Evolutionary conservation across 1,284 basidiomycete species (phyloP).

Genomic region (Pseudozyma flocculosa): DNA sequence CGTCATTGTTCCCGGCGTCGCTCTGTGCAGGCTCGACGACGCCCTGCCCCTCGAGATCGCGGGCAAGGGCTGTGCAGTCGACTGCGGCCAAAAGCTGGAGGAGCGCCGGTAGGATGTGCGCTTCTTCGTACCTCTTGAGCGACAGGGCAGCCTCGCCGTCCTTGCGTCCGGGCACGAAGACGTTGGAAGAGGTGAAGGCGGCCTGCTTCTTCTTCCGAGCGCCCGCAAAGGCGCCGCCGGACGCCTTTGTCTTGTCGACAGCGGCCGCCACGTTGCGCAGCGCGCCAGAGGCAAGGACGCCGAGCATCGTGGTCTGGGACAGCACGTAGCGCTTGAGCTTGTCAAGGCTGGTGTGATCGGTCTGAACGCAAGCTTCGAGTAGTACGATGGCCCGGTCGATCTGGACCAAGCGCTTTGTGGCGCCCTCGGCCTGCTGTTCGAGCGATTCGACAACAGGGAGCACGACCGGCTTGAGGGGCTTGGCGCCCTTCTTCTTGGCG

Average conservation of each 20-base stretch:
- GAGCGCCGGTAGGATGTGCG: conserved; percentile 15
- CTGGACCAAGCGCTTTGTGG: conserved; percentile 15
- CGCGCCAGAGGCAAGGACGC: conserved; percentile 24
- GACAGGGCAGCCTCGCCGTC: background rate
- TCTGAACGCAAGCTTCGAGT: conserved; percentile 28
- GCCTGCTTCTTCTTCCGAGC: conserved; percentile 12
- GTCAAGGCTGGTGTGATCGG: conserved; percentile 16
- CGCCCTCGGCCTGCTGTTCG: conserved; percentile 20
- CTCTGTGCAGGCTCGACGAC: conserved; percentile 8
- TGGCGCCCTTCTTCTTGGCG: conserved; percentile 22
- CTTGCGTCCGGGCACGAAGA: conserved; percentile 11
- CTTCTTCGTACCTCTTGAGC: conserved; percentile 21
- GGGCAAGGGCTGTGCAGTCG: conserved; percentile 22
- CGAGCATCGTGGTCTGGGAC: conserved; percentile 37
- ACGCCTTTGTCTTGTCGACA: conserved; percentile 4
- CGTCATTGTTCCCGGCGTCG: conserved; percentile 5
- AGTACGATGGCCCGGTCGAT: conserved; percentile 25
- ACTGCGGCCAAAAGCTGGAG: conserved; percentile 11
- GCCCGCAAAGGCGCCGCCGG: background rate
- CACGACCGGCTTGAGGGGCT: background rate
- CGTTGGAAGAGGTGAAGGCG: conserved; percentile 13
- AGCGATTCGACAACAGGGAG: conserved; percentile 11
- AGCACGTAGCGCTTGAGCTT: conserved; percentile 32
- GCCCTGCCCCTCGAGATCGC: conserved; percentile 20
- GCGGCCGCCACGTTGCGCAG: conserved; percentile 33